These are phyloP conservation scores for Chenopodium berlandieri DNA, from an alignment of 148 eudicot genomes.

Conservation along the genomic window DNA sequence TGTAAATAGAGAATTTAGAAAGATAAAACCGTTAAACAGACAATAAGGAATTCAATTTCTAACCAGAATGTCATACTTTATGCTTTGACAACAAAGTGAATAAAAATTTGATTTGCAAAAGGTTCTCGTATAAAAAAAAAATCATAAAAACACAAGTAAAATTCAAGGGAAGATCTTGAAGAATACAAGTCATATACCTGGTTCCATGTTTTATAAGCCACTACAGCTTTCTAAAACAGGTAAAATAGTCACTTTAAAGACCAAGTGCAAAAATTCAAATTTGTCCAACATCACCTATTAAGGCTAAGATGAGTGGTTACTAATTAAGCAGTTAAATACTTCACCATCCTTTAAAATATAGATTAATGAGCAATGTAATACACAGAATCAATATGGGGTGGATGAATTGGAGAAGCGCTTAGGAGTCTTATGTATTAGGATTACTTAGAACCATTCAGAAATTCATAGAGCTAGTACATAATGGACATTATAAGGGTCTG, in stretches of 20 bases:
- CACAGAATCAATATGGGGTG: neutral
- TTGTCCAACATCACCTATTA: neutral
- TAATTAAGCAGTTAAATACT: neutral
- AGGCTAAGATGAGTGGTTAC: neutral
- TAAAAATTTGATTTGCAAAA: neutral
- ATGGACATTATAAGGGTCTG: neutral
- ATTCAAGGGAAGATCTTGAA: neutral
- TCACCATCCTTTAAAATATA: too few species aligned
- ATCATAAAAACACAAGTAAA: neutral
- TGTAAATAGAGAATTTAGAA: neutral
- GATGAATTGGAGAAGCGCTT: neutral
- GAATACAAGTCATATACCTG: neutral
- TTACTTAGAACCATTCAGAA: neutral
- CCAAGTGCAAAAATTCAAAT: too few species aligned
- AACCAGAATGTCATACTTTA: neutral
- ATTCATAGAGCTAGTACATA: neutral
- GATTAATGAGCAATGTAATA: too few species aligned
- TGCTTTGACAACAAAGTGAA: neutral
- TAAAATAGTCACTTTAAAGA: neutral
- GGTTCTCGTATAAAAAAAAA: neutral
- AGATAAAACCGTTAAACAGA: neutral
- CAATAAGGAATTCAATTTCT: neutral
- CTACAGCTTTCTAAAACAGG: neutral
- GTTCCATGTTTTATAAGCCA: neutral
- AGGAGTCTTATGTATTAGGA: neutral